Base-by-base conservation (phyloP, 176 grass and related monocot species). In the Aegilops tauschii region DNA sequence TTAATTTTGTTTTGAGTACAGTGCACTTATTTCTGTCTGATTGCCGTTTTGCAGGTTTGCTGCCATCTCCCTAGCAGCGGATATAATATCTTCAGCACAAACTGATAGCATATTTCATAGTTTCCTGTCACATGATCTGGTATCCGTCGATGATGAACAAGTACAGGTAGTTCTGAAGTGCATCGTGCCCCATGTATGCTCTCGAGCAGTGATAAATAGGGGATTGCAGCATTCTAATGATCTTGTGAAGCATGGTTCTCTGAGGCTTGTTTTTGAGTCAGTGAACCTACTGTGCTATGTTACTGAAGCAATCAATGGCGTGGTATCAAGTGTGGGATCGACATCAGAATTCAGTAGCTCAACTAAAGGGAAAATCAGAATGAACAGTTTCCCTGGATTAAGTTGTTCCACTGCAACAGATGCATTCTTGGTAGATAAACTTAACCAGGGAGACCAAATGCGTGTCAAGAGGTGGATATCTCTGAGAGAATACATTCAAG, bases 181-280 rank as follows among this genome's bases (percentile, higher is more conserved):
- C 84, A 95, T 94, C 1, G 49, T 90, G 56, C 96, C 96, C 77
- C 79, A 87, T 79, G 81, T 85, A 34, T 98, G 90, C 69, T 92
- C 86, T 82, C 89, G 93, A 71, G 35, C 88, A 59, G 78, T 98
- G 75, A 75, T 94, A 89, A 98, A 93, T 83, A 98, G 94, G 86
- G 96, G 96, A 32, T 88, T 98, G 63, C 88, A 94, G 77, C 96
- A 98, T 90, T 88, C 91, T 84, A 83, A 95, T 88, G 64, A 91
- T 87, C 91, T 95, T 79, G 96, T 98, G 42, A 95, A 93, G 83
- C 91, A 98, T 67, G 92, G 93, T 71, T 83, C 96, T 86, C 83
- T 98, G 27, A 92, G 91, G 71, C 73, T 93, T 78, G 84, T 95
- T 82, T 85, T 84, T 42, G 96, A 95, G 85, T 95, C 96, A 79